Conservation (phyloP, 2,329 filamentous ascomycete species). For the Aciculosporium take region DNA sequence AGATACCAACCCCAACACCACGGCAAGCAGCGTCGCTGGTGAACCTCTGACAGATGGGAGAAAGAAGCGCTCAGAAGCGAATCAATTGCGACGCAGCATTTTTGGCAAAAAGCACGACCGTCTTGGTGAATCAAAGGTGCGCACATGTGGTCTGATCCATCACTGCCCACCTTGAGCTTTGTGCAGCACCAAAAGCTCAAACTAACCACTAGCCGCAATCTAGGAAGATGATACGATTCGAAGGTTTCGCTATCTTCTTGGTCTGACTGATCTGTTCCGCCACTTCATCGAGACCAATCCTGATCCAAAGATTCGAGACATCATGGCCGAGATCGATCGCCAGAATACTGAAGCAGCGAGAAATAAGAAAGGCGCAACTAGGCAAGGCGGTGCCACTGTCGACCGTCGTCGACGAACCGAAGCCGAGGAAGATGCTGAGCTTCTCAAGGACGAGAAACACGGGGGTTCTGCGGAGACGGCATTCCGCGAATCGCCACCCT, state of each 20-base stretch:
- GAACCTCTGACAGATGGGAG: conserved; percentile 63
- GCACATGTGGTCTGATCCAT: conserved; percentile 7
- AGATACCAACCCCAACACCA: conserved; percentile 53
- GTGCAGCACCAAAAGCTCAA: background rate
- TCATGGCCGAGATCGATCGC: conserved; percentile 87
- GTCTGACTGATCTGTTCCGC: conserved; percentile 89
- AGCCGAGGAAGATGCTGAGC: conserved; percentile 91
- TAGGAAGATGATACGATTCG: conserved; percentile 91
- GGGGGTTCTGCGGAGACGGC: conserved; percentile 76
- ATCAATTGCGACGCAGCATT: conserved; percentile 79
- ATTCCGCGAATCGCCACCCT: conserved; percentile 88
- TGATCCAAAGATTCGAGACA: conserved; percentile 84
- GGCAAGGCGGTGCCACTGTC: conserved; percentile 71
- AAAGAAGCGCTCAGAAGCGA: conserved; percentile 73
- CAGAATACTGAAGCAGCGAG: conserved; percentile 67
- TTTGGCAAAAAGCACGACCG: conserved; percentile 91
- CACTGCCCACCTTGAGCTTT: background rate
- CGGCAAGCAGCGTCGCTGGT: conserved; percentile 73
- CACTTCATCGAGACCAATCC: conserved; percentile 98
- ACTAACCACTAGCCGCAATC: conserved; percentile 1
- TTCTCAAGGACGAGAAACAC: conserved; percentile 72
- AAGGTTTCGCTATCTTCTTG: conserved; percentile 85
- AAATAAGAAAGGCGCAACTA: conserved; percentile 57
- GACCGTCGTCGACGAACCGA: conserved; percentile 79
- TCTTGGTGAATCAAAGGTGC: conserved; percentile 81